Conservation (phyloP, 768 basidiomycete species). For the Tricholoma terreum region DNA sequence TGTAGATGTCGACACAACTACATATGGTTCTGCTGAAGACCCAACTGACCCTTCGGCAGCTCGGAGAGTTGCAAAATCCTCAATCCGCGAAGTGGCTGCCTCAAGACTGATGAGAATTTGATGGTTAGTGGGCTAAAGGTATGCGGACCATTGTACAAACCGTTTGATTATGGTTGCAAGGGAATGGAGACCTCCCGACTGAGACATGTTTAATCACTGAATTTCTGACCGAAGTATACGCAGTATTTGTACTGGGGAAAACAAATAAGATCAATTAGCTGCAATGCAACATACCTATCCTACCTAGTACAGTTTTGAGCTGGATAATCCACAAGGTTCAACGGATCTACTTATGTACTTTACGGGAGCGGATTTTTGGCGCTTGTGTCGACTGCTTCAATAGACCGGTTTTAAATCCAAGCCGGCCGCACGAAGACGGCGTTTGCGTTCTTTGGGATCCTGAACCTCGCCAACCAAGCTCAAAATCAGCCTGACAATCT, state of each 20-base stretch:
- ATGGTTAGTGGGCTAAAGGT: slow-evolving; percentile 8
- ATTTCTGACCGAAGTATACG: background rate
- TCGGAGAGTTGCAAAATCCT: slow-evolving; percentile 72
- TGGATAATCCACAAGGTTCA: no score
- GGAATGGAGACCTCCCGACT: slow-evolving; percentile 56
- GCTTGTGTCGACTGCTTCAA: no score
- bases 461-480: no score
- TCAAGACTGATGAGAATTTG: slow-evolving; percentile 56
- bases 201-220: slow-evolving; percentile 27
- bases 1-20: slow-evolving; percentile 16
- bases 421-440: no score
- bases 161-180: slow-evolving; percentile 82
- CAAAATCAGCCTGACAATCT: no score
- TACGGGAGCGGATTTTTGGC: no score
- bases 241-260: slow-evolving; percentile 10
- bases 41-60: slow-evolving; percentile 9
- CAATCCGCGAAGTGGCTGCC: slow-evolving; percentile 91
- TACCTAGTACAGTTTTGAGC: no score
- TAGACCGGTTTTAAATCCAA: no score
- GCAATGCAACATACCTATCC: no score
- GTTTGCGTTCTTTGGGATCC: no score
- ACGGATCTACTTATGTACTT: no score
- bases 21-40: slow-evolving; percentile 7
- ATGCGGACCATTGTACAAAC: slow-evolving; percentile 33
- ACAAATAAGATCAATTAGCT: no score